Percentiles rank a stretch among this genome's conserved stretches.
phyloP scores from a whole-genome alignment of 768 basidiomycete species.

The Rhodotorula kratochvilovae region DNA sequence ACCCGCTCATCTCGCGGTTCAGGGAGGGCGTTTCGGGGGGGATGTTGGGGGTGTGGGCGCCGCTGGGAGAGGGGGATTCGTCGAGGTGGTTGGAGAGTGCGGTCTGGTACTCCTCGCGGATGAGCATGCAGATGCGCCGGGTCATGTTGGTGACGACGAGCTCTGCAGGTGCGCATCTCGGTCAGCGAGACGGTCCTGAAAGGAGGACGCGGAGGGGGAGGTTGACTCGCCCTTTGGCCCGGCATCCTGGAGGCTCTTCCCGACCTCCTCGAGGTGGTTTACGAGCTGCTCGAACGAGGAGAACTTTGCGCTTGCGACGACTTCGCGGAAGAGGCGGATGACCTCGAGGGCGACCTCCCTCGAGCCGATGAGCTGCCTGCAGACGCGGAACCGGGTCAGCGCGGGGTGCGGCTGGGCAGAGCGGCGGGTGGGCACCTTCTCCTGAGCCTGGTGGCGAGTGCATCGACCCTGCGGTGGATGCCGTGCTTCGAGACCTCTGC shows the following conservation, averaged over 20 bases:
- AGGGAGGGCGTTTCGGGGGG: conserved; percentile 23
- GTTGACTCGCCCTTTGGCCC: conserved; percentile 77
- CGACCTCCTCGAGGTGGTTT: conserved; percentile 70
- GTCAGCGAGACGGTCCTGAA: too few relatives aligned
- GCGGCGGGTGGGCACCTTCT: conserved; percentile 39
- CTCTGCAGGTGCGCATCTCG: conserved; percentile 60
- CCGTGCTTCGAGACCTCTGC: conserved; percentile 22
- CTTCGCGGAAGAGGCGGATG: conserved; percentile 76
- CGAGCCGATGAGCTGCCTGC: conserved; percentile 86
- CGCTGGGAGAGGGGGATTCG: conserved; percentile 16
- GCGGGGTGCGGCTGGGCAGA: too few relatives aligned
- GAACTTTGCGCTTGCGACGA: conserved; percentile 80
- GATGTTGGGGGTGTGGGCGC: conserved; percentile 13
- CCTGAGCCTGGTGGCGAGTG: conserved; percentile 41
- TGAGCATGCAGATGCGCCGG: conserved; percentile 83
- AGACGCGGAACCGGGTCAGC: background rate
- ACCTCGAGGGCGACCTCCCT: conserved; percentile 85
- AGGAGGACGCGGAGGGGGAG: background rate
- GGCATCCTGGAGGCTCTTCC: conserved; percentile 74
- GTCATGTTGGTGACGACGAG: conserved; percentile 93
- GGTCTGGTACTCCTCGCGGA: conserved; percentile 89
- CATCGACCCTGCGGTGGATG: conserved; percentile 41
- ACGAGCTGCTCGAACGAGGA: conserved; percentile 80
- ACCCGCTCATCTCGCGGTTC: conserved; percentile 12
- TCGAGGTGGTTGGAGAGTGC: conserved; percentile 52